These are phyloP conservation scores for Pisolithus albus DNA, from an alignment of 768 basidiomycete species.

Conservation along the genomic window DNA sequence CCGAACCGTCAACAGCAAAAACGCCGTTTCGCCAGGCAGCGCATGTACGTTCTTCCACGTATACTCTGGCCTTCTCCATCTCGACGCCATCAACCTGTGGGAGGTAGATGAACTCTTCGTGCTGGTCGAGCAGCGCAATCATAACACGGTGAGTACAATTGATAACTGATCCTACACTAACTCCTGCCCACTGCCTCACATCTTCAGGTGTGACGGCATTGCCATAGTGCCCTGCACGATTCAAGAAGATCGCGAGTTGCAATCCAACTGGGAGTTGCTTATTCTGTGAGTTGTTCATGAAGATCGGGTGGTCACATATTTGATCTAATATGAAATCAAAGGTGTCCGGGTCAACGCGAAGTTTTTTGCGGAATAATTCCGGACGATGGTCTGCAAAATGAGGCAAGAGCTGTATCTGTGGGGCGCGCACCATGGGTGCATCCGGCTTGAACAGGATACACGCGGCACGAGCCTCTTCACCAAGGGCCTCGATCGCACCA, in stretches of 20 bases:
- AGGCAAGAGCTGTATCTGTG: too few species aligned
- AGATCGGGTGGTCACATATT: too few species aligned
- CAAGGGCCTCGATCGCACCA: too few species aligned
- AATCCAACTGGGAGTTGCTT: conserved; percentile 8
- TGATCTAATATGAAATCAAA: too few species aligned
- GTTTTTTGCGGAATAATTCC: too few species aligned
- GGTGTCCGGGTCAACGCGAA: too few species aligned
- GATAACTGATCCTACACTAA: conserved; percentile 2
- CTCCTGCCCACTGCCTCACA: conserved; percentile 3
- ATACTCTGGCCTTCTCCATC: conserved; percentile 23
- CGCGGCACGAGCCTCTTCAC: too few species aligned
- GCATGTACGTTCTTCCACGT: conserved; percentile 22
- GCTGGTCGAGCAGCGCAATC: conserved; percentile 9
- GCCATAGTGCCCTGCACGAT: conserved; percentile 4
- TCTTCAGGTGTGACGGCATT: conserved; percentile 7
- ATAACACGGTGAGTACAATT: conserved; percentile 15
- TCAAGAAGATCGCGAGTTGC: conserved; percentile 19
- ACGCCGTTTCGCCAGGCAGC: conserved; percentile 30
- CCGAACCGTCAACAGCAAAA: conserved; percentile 34
- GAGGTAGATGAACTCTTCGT: conserved; percentile 4
- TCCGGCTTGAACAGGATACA: too few species aligned
- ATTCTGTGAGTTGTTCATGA: too few species aligned
- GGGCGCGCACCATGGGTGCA: too few species aligned
- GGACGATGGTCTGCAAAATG: too few species aligned
- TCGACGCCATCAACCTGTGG: neutral